Evolutionary conservation across 345 rosid species (phyloP), one percentile per base, ranked within the genome.

Genomic region (Erysimum cheiranthoides): DNA sequence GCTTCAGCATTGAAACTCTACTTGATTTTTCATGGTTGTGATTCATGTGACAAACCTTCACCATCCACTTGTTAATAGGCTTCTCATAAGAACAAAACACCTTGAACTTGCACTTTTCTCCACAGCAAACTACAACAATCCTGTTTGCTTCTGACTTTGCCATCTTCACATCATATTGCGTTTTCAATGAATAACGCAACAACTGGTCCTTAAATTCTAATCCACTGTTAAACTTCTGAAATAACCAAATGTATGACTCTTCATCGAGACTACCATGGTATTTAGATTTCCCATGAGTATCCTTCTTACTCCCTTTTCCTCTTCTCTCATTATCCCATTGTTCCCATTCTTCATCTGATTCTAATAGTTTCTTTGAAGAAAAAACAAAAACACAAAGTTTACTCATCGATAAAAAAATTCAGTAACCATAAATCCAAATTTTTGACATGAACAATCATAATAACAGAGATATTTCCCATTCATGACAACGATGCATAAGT

Each of bases 111-210:
- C 8, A 21, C 30, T 51, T 25, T 35, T 35, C 34, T 3, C 16
- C 28, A 21, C 50, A 46, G 1, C 18, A 46, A 6, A n/a, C 17
- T 6, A n/a, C 21, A 39, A 6, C 17, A 39, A 38, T 3, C 16
- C 10, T 21, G 34, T 3, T 39, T 38, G 10, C 8, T 61, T 39
- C 5, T 27, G 47, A 61, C 31, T 21, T 61, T 5, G 47, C 66
- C 47, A 61, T 61, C 3, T 61, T 61, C 16, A 61, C 66, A 38
- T n/a, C n/a, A n/a, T n/a, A n/a, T n/a, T n/a, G n/a, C n/a, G n/a
- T n/a, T n/a, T n/a, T n/a, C n/a, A n/a, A 2, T 3, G 47, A 61
- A 5, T 38, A 61, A 0, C 32, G 6, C 39, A 12, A 60, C 5
- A 60, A 10, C 2, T 60, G 46, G 1, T 60, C 65, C n/a, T 60